A percentile compares a stretch with the other conserved stretches of the same genome.
phyloP scores from a whole-genome alignment of 139 green algal species.

The Micromonas commoda region DNA sequence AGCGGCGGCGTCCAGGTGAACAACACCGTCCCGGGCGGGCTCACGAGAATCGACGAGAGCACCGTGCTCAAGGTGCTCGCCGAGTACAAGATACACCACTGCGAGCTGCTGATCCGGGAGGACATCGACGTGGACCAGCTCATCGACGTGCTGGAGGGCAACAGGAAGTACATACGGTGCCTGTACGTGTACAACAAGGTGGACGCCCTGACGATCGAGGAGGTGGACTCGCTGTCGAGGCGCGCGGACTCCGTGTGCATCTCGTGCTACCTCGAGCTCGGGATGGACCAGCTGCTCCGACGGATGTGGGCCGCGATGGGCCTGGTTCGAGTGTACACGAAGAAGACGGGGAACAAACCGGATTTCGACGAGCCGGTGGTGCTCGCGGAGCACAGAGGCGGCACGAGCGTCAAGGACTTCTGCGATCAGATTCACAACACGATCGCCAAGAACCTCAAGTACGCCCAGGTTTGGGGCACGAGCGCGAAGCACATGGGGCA shows the following conservation, averaged over 20 bases:
- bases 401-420: slow-evolving; percentile 67
- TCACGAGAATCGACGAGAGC: slow-evolving; percentile 89
- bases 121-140: slow-evolving; percentile 85
- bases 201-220: slow-evolving; percentile 85
- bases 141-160: slow-evolving; percentile 95
- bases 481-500: slow-evolving; percentile 93
- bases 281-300: slow-evolving; percentile 83
- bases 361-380: slow-evolving; percentile 94
- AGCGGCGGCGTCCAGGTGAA: slow-evolving; percentile 88
- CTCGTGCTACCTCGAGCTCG: slow-evolving; percentile 75
- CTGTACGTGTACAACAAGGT: slow-evolving; percentile 99
- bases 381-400: slow-evolving; percentile 75
- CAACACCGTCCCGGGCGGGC: slow-evolving; percentile 48
- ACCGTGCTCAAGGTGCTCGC: slow-evolving; percentile 80
- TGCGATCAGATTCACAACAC: slow-evolving; percentile 71
- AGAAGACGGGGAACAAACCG: slow-evolving; percentile 82
- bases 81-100: slow-evolving; percentile 92
- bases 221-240: slow-evolving; percentile 85
- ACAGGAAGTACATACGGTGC: slow-evolving; percentile 73
- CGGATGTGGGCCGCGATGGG: slow-evolving; percentile 95
- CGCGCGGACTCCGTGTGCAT: slow-evolving; percentile 77
- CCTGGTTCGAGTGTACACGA: slow-evolving; percentile 92
- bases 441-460: slow-evolving; percentile 78
- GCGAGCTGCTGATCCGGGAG: slow-evolving; percentile 83
- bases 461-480: slow-evolving; percentile 91